Base-by-base conservation (phyloP, 192 early-diverging fungal species). In the Geranomyces variabilis region DNA sequence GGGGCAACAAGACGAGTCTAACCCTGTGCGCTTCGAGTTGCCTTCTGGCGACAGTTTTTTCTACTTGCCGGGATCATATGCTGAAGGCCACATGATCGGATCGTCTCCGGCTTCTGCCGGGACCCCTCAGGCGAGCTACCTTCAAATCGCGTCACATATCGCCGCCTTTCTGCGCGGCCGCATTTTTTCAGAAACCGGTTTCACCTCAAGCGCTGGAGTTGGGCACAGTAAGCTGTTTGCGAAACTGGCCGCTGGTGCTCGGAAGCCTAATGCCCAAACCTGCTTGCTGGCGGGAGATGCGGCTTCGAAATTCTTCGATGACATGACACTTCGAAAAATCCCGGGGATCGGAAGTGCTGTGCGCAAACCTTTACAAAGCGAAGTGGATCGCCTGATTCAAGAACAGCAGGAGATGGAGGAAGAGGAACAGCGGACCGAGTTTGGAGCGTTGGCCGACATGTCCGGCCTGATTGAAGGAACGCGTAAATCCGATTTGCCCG, bases 221-320 rank as follows among this genome's bases (percentile, higher is more conserved):
- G 62, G 78, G 26, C 43, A 59, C 53, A 73, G 63, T 17, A 80
- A 80, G 29, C 12, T 80, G 28, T 43, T 80, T 22, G 73, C 78
- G 17, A 80, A 80, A 65, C 77, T 80, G 1, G 77, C 67, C 17
- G 72, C 77, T 13, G 61, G 73, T 15, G 73, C 28, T 4, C 60
- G 70, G 15, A 80, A 80, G 57, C 79, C 79, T 0, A 72, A 80
- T 26, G 66, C 30, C 0, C 79, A 80, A 59, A 79, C 79, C 29
- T 26, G 24, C 12, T 48, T 62, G 5, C 17, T 71, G 2, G 44
- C 70, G 7, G 70, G 70, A 10, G 17, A 1, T 8, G 58, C n/a
- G 5, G 70, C 70, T 17, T 34, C 21, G 10, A 29, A 21, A n/a
- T 71, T 63, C 33, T 43, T 71, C 6, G 47, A 41, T 14, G 12